Evolutionary conservation across 371 early-diverging fungal species (phyloP).

Genomic region (Saksenaea oblongispora): DNA sequence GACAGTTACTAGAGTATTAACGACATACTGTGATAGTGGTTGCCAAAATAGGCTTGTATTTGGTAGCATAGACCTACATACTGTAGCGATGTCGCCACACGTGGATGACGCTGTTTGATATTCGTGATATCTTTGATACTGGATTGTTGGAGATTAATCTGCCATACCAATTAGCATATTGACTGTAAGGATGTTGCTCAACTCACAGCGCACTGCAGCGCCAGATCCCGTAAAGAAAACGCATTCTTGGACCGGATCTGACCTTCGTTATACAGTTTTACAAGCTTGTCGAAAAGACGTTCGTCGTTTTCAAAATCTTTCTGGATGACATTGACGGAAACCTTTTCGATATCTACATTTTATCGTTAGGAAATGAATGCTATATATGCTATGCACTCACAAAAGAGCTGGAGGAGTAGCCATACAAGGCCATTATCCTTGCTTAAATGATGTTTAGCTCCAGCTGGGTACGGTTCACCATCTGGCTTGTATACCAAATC

Average conservation of each 20-base stretch:
- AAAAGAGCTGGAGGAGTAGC: conserved; percentile 73
- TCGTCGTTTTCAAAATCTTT: conserved; percentile 76
- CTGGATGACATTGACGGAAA: conserved; percentile 55
- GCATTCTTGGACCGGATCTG: conserved; percentile 75
- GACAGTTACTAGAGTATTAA: background rate
- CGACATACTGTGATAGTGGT: conserved; percentile 53
- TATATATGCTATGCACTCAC: conserved; percentile 29
- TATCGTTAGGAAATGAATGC: conserved; percentile 13
- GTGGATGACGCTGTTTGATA: conserved; percentile 77
- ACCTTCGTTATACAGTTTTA: conserved; percentile 73
- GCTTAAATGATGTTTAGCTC: conserved; percentile 43
- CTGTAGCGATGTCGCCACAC: conserved; percentile 64
- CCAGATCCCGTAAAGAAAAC: conserved; percentile 74
- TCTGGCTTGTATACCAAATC: conserved; percentile 58
- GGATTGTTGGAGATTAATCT: conserved; percentile 65
- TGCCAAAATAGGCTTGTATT: conserved; percentile 53
- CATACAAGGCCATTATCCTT: conserved; percentile 79
- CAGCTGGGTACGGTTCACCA: conserved; percentile 46
- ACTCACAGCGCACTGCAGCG: conserved; percentile 69
- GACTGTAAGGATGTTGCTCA: background rate
- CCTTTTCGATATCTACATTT: conserved; percentile 57
- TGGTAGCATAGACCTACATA: conserved; percentile 61
- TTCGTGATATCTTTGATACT: conserved; percentile 67
- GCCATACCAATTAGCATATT: background rate
- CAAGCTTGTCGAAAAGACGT: conserved; percentile 67